Percentiles rank a stretch among this genome's conserved stretches.
Conservation (phyloP, 179 eudicot species). For the Heliamphora pulchella region DNA sequence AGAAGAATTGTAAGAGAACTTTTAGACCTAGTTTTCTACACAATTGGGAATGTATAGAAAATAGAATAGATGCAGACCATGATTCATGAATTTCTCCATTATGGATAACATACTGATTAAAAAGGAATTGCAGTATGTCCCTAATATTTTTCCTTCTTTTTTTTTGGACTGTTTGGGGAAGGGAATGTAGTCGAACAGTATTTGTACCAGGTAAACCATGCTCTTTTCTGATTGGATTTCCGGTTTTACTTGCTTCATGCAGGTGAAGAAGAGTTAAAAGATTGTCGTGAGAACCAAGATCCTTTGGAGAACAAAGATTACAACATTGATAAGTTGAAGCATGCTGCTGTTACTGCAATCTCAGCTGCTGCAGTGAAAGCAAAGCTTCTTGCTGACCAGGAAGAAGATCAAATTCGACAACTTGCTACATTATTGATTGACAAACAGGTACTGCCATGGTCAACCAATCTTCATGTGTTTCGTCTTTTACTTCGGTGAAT, state of each 20-base stretch:
- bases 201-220: background rate
- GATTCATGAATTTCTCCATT: background rate
- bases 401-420: slow-evolving; percentile 82
- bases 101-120: background rate
- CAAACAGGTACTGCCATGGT: slow-evolving; percentile 57
- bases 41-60: background rate
- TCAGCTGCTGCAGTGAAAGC: slow-evolving; percentile 98
- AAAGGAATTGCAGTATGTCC: background rate
- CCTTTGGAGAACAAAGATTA: slow-evolving; percentile 32
- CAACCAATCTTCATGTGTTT: background rate
- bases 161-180: background rate
- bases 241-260: slow-evolving; percentile 13
- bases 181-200: background rate
- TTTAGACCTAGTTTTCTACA: background rate
- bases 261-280: slow-evolving; percentile 37
- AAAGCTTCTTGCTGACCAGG: slow-evolving; percentile 79
- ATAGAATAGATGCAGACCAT: background rate
- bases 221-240: slow-evolving; percentile 9
- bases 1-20: background rate
- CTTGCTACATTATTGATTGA: slow-evolving; percentile 71
- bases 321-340: slow-evolving; percentile 49
- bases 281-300: slow-evolving; percentile 32
- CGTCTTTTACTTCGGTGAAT: background rate
- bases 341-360: slow-evolving; percentile 70
- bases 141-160: background rate